A percentile compares a stretch with the other conserved stretches of the same genome.
Conservation (phyloP, 768 basidiomycete species). For the Boletus edulis region DNA sequence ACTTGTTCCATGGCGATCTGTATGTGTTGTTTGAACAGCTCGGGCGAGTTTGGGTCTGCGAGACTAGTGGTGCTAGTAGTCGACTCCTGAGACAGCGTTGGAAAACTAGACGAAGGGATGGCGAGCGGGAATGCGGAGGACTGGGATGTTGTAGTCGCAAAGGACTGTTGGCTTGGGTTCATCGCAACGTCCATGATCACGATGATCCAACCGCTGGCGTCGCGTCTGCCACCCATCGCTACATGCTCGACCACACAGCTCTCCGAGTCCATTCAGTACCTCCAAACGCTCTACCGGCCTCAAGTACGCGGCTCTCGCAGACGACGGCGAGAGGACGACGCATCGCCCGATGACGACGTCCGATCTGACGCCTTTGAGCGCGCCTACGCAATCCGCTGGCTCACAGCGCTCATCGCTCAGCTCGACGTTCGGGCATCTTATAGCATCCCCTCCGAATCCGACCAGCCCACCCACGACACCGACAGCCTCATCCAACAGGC, state of each 20-base stretch:
- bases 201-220: conserved; percentile 41
- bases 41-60: conserved; percentile 56
- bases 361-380: conserved; percentile 69
- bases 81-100: conserved; percentile 29
- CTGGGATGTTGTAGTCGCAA: conserved; percentile 9
- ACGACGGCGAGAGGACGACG: conserved; percentile 12
- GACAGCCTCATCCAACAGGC: conserved; percentile 51
- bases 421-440: conserved; percentile 14
- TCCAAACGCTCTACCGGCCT: conserved; percentile 58
- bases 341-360: conserved; percentile 14
- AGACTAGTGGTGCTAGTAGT: conserved; percentile 9
- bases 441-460: too few species aligned
- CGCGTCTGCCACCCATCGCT: conserved; percentile 50
- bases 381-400: conserved; percentile 67
- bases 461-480: conserved; percentile 1
- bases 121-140: conserved; percentile 20
- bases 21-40: conserved; percentile 59
- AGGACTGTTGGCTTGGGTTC: conserved; percentile 13
- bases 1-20: conserved; percentile 48
- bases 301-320: conserved; percentile 59
- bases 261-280: conserved; percentile 44
- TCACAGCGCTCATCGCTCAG: conserved; percentile 58
- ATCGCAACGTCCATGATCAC: conserved; percentile 7
- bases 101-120: conserved; percentile 16
- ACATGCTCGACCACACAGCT: conserved; percentile 37